A percentile compares a stretch with the other conserved stretches of the same genome.
Evolutionary conservation across 2,329 filamentous ascomycete genomes (phyloP).

Genomic region (Clonostachys sp.): DNA sequence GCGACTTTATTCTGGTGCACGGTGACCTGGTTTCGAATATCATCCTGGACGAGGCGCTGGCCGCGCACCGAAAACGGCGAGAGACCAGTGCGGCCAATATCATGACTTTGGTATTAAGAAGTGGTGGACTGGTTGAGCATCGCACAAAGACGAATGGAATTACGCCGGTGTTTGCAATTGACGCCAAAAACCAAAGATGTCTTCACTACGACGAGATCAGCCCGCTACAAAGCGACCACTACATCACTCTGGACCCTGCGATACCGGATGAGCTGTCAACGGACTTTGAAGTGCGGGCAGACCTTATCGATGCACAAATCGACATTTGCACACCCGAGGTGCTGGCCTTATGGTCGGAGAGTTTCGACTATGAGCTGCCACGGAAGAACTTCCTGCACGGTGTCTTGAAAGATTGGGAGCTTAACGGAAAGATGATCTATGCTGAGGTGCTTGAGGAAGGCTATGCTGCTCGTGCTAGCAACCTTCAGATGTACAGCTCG

Average conservation of each 20-base stretch:
- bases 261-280: constrained; percentile 64
- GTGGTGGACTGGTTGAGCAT: constrained; percentile 66
- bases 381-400: constrained; percentile 86
- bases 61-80: constrained; percentile 74
- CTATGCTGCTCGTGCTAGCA: constrained; percentile 83
- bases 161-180: constrained; percentile 81
- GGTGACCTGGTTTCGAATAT: constrained; percentile 91
- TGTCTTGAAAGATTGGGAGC: constrained; percentile 91
- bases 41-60: constrained; percentile 73
- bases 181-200: constrained; percentile 74
- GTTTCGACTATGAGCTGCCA: constrained; percentile 92
- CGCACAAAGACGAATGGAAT: constrained; percentile 72
- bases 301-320: constrained; percentile 90
- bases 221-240: constrained; percentile 59
- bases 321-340: constrained; percentile 98
- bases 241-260: constrained; percentile 71
- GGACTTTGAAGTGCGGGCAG: constrained; percentile 78
- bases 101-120: constrained; percentile 91
- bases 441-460: constrained; percentile 78
- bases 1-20: constrained; percentile 90
- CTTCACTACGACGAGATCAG: constrained; percentile 93
- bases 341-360: constrained; percentile 91
- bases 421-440: constrained; percentile 96
- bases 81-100: constrained; percentile 88
- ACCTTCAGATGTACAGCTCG: constrained; percentile 84